Evolutionary conservation across 208 protist species (phyloP), one percentile per base, ranked within the genome.

Genomic region (Naegleria lovaniensis): DNA sequence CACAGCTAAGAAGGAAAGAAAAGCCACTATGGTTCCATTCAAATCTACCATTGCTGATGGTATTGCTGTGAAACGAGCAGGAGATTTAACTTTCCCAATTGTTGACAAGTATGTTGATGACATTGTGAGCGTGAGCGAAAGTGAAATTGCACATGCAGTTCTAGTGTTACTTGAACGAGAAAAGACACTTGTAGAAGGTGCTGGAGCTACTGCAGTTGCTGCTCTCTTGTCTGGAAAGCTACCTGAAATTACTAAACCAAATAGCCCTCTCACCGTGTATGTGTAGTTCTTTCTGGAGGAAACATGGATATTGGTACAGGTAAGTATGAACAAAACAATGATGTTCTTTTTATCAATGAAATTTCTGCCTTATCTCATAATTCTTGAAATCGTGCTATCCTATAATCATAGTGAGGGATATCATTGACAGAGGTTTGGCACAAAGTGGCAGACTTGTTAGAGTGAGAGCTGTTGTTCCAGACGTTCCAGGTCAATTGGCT

Each of bases 141-240:
- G 95, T n/a, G 87, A 91, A 90, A 96, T 98, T 76, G 94, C 96
- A n/a, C 90, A 94, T 22, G 95, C 96, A 9, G 94, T 98, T 36
- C 92, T 98, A 55, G 94, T 95, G 89, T 86, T 97, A 90, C 87
- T 97, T 11, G 96, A 98, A 95, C 91, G 93, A 86, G 95, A 98
- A 93, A 97, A 97, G 94, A 95, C 95, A 89, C 93, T 98, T 75
- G 93, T 97, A 55, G 96, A 98, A 92, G 96, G 97, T 79, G 96
- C 92, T 38, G 96, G 96, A 36, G 94, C 94, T 25, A 93, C 94
- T 22, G 95, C 93, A 0, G 85, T 97, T 19, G 96, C 96, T n/a
- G 96, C 94, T 29, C 88, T 96, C 36, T 92, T 97, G 90, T 76
- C 92, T 19, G 94, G 94, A 83, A 90, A 94, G 88, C 92, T 97